phyloP scores from a whole-genome alignment of 257 asterid genomes.

The Solanum phureja region DNA sequence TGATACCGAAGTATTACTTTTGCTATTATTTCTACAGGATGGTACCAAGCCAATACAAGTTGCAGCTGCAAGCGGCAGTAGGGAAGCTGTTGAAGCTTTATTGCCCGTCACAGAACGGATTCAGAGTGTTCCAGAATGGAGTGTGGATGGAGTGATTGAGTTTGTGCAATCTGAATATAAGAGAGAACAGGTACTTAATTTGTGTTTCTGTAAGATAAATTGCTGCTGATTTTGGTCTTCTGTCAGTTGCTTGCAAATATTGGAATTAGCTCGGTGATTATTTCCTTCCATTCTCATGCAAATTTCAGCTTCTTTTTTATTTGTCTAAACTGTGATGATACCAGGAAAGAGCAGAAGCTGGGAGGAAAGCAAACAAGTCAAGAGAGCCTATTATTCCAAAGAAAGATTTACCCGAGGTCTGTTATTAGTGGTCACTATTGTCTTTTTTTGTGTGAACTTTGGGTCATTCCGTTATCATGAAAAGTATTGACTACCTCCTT shows the following conservation, averaged over 20 bases:
- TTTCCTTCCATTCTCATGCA: not conserved
- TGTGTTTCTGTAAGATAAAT: not conserved
- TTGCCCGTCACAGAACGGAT: conserved; percentile 46
- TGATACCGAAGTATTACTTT: not conserved
- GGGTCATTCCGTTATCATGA: not conserved
- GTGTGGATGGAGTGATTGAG: conserved; percentile 60
- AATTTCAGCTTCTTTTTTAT: not conserved
- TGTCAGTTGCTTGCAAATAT: not conserved
- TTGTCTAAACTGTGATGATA: not conserved
- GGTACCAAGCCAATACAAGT: conserved; percentile 70
- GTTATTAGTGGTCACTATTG: conserved; percentile 1
- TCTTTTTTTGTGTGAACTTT: not conserved
- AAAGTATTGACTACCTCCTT: not conserved
- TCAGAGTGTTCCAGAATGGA: conserved; percentile 52
- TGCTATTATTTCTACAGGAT: conserved; percentile 42
- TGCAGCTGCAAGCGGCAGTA: conserved; percentile 69
- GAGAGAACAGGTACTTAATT: conserved; percentile 34
- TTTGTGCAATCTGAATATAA: conserved; percentile 46
- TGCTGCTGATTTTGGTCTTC: not conserved
- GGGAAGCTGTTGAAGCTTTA: conserved; percentile 64
- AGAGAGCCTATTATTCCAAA: conserved; percentile 27
- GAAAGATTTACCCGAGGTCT: conserved; percentile 61
- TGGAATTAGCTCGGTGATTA: not conserved
- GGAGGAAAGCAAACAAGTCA: conserved; percentile 24
- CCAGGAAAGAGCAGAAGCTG: conserved; percentile 39